These are phyloP conservation scores for Raphanus raphanistrum DNA, from an alignment of 345 rosid genomes.

Conservation along the genomic window DNA sequence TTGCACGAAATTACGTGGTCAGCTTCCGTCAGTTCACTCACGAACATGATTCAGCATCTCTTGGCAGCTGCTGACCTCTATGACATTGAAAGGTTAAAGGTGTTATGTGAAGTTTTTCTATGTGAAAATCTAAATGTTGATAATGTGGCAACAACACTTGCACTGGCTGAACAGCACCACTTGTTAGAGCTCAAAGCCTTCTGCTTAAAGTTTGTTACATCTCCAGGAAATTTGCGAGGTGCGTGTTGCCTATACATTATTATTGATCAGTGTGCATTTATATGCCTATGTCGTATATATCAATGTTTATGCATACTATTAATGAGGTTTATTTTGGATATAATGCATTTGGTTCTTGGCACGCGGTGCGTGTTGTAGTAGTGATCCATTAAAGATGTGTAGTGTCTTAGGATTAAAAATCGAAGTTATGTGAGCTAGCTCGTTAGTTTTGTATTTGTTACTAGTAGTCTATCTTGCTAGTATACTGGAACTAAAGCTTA, in stretches of 20 bases:
- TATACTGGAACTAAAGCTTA: constrained; percentile 14
- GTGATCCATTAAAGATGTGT: not conserved
- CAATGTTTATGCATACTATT: not conserved
- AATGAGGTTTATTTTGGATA: not conserved
- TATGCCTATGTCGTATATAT: not conserved
- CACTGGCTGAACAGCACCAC: constrained; percentile 92
- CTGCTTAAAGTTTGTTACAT: constrained; percentile 83
- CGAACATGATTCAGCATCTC: constrained; percentile 87
- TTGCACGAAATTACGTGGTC: constrained; percentile 69
- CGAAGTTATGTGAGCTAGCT: not conserved
- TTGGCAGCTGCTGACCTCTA: constrained; percentile 87
- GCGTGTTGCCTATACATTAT: constrained; percentile 44
- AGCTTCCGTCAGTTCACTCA: constrained; percentile 53
- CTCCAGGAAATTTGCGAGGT: constrained; percentile 83
- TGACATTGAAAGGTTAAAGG: constrained; percentile 76
- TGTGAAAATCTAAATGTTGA: constrained; percentile 73
- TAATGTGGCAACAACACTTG: constrained; percentile 90
- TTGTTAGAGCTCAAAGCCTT: constrained; percentile 70
- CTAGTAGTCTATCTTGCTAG: constrained; percentile 17
- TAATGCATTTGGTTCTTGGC: not conserved
- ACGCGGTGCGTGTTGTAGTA: not conserved
- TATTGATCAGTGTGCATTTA: constrained; percentile 16
- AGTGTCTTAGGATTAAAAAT: not conserved
- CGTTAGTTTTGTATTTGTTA: not conserved
- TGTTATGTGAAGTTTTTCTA: constrained; percentile 73